Percentiles rank a stretch among this genome's conserved stretches.
phyloP scores from a whole-genome alignment of 768 basidiomycete genomes.

The Psilocybe cyanescens region DNA sequence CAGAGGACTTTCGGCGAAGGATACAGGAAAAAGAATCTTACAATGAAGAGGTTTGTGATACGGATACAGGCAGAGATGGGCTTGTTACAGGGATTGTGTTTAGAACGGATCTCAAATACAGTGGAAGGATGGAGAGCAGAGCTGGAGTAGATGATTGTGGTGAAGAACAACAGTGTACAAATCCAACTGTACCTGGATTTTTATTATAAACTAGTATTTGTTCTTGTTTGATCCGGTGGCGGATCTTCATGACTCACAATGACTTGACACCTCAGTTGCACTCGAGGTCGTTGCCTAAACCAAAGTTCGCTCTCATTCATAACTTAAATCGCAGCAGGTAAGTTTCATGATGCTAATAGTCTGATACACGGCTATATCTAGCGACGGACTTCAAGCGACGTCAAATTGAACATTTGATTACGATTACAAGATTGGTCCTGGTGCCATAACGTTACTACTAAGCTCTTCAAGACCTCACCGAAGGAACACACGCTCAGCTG shows the following conservation, averaged over 20 bases:
- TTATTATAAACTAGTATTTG: constrained; percentile 16
- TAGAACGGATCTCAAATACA: constrained; percentile 18
- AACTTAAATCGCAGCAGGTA: too few relatives aligned
- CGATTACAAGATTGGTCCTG: too few relatives aligned
- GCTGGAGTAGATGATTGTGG: constrained; percentile 22
- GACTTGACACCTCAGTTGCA: not conserved
- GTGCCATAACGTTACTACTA: too few relatives aligned
- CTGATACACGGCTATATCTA: too few relatives aligned
- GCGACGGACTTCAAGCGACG: too few relatives aligned
- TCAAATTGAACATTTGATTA: too few relatives aligned
- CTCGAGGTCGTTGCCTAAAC: too few relatives aligned
- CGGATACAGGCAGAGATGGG: constrained; percentile 25
- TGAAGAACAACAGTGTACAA: constrained; percentile 18
- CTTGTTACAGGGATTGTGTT: constrained; percentile 15
- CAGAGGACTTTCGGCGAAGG: constrained; percentile 29
- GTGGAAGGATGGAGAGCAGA: constrained; percentile 14
- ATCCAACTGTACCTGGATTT: constrained; percentile 4
- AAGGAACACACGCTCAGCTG: too few relatives aligned
- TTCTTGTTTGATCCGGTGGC: constrained; percentile 20
- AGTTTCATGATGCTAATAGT: too few relatives aligned
- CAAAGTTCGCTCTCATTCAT: too few relatives aligned
- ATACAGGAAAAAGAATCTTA: constrained; percentile 37
- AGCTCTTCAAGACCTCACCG: too few relatives aligned
- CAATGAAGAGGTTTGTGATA: constrained; percentile 30
- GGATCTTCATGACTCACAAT: constrained; percentile 1